Base-by-base conservation (phyloP, 2,329 filamentous ascomycete genomes). In the Pyricularia pennisetigena region DNA sequence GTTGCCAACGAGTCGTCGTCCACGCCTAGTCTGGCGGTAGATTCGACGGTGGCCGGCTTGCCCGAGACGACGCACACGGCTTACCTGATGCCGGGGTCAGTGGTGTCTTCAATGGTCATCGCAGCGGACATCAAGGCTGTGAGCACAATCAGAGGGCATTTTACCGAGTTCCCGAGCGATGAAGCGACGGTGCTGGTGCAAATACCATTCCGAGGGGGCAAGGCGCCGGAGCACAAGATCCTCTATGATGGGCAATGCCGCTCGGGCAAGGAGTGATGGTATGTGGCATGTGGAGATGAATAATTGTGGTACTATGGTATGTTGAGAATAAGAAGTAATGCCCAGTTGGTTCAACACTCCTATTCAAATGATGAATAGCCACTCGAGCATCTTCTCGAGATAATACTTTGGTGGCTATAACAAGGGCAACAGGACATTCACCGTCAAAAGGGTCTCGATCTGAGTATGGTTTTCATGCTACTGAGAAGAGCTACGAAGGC, bases 161-260 rank as follows among this genome's bases (percentile, higher is more conserved):
- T 71, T 59, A 77, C 76, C 62, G 76, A 78, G 69, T 78, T 78
- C 65, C 76, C 76, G 24, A 74, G 75, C 66, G 71, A 76, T 64
- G 75, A 76, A 69, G 72, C 74, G 29, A 77, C 76, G 6, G 70
- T 77, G 14, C 68, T 77, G 54, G 71, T 77, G 29, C 76, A 78
- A 70, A 68, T 75, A 6, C 74, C 74, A 14, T 78, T 76, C 68
- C 71, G 35, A 41, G 70, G 69, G 8, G 69, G 76, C 65, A 64
- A 67, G 64, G 69, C 71, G 1, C 76, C 75, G 6, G 70, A 73
- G 29, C 72, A 77, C 66, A 71, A 67, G 3, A 71, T 78, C 8
- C 65, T 78, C n/a, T 66, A 77, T 23, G 74, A 76, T 16, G 76
- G 76, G 20, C 69, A 73, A 7, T 78, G 76, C 68, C 54, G 54